phyloP scores from a whole-genome alignment of 148 eudicot genomes.

The Silene conica region DNA sequence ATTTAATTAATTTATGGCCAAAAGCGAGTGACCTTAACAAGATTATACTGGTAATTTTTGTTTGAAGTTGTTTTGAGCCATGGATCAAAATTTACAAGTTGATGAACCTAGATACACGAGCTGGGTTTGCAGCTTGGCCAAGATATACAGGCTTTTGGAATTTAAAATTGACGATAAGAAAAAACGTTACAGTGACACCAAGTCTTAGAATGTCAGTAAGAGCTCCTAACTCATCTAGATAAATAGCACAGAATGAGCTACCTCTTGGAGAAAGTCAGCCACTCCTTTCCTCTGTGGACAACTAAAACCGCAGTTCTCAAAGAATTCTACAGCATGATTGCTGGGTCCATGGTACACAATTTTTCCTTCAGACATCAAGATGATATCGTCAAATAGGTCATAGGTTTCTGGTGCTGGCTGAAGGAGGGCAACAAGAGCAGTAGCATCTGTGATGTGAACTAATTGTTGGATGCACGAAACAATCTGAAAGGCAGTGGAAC shows the following conservation, averaged over 20 bases:
- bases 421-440: constrained; percentile 74
- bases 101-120: too few species aligned
- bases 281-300: constrained; percentile 92
- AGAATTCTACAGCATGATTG: constrained; percentile 40
- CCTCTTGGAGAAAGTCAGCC: constrained; percentile 92
- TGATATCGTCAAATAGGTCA: constrained; percentile 78
- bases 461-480: constrained; percentile 61
- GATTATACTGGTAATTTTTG: too few species aligned
- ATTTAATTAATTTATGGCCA: too few species aligned
- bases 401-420: constrained; percentile 88
- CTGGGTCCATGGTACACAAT: constrained; percentile 80
- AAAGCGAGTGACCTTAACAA: too few species aligned
- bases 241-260: constrained; percentile 6
- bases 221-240: too few species aligned
- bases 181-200: too few species aligned
- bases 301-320: constrained; percentile 58
- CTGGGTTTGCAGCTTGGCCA: too few species aligned
- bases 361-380: constrained; percentile 82
- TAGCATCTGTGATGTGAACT: constrained; percentile 63
- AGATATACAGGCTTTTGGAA: too few species aligned
- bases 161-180: too few species aligned
- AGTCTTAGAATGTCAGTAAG: too few species aligned
- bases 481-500: constrained; percentile 82
- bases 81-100: too few species aligned
- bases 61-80: too few species aligned